Conservation (phyloP, 129 eudicot genomes). For the Sambucus nigra region DNA sequence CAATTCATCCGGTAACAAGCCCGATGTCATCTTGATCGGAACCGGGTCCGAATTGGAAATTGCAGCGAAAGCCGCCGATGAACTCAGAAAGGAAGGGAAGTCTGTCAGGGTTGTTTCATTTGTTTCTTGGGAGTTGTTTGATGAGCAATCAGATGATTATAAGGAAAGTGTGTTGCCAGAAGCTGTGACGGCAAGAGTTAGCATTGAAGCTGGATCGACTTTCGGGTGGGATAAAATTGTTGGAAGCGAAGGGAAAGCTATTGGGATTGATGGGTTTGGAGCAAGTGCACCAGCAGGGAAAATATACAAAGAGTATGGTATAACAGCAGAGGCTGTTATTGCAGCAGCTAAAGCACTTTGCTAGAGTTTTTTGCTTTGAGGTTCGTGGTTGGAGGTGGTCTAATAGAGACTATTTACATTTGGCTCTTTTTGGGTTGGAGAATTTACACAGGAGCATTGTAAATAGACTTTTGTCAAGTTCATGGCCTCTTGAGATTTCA, state of each 20-base stretch:
- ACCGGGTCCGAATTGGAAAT: conserved; percentile 57
- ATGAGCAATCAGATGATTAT: conserved; percentile 38
- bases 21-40: conserved; percentile 43
- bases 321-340: conserved; percentile 48
- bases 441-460: background rate
- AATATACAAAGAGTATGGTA: conserved; percentile 50
- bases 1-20: conserved; percentile 41
- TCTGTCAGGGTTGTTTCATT: conserved; percentile 47
- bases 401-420: background rate
- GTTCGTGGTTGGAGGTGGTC: no score
- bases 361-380: background rate
- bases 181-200: conserved; percentile 41
- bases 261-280: conserved; percentile 51
- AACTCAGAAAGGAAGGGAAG: conserved; percentile 52
- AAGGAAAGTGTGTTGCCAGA: conserved; percentile 49
- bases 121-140: conserved; percentile 55
- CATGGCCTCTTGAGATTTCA: background rate
- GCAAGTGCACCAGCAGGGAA: conserved; percentile 61
- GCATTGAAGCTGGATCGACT: conserved; percentile 56
- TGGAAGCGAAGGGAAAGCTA: conserved; percentile 46
- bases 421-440: conserved; percentile 1
- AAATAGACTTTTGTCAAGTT: background rate
- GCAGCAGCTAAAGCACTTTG: conserved; percentile 32
- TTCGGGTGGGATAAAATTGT: conserved; percentile 60
- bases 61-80: conserved; percentile 46